These are phyloP conservation scores for Penicillium crustosum DNA, from an alignment of 2,329 filamentous ascomycete genomes.

Conservation along the genomic window DNA sequence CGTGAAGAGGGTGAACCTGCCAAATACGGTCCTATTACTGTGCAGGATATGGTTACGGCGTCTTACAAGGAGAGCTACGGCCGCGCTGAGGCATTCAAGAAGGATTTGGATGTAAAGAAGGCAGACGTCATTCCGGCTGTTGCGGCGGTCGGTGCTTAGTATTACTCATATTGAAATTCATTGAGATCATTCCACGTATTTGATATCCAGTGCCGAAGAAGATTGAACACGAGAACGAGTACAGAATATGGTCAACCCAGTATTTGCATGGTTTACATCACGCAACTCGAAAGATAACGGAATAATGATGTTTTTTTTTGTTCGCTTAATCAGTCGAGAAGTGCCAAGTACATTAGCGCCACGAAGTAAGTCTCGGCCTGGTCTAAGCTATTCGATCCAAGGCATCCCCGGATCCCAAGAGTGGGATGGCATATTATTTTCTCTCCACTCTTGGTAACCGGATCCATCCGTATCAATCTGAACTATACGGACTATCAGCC, in stretches of 20 bases:
- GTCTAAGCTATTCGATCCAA: background rate
- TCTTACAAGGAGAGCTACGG: conserved; percentile 49
- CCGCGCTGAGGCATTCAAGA: conserved; percentile 44
- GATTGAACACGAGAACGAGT: fast-evolving
- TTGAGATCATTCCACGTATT: background rate
- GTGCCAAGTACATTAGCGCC: background rate
- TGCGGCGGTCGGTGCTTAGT: conserved; percentile 19
- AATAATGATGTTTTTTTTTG: background rate
- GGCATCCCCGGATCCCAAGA: background rate
- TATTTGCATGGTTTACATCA: too few species aligned
- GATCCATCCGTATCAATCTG: background rate
- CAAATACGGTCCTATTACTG: conserved; percentile 47
- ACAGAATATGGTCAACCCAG: background rate
- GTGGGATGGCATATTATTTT: background rate
- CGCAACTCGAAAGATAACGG: background rate
- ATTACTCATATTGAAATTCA: background rate
- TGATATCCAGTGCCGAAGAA: background rate
- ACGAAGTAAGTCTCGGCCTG: background rate
- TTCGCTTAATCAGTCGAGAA: background rate
- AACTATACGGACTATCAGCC: background rate
- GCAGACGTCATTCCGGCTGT: conserved; percentile 4
- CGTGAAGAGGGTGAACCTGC: conserved; percentile 35
- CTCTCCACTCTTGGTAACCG: background rate
- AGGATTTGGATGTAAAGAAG: conserved; percentile 30
- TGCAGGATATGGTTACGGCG: conserved; percentile 42